Evolutionary conservation across 139 green algal species (phyloP), one percentile per base, ranked within the genome.

Genomic region (Picochlorum sp.): DNA sequence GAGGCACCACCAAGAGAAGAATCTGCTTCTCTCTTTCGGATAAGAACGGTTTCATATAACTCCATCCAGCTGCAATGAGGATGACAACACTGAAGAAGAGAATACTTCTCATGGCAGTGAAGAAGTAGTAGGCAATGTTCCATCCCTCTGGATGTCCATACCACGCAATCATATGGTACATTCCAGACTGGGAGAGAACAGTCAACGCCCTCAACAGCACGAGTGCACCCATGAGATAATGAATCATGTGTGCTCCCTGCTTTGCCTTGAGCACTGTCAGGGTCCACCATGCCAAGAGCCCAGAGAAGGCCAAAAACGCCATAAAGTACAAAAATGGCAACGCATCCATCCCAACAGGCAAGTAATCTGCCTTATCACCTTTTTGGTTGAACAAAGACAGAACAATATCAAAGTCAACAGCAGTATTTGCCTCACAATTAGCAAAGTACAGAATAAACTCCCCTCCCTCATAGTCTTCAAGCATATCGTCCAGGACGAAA

Each of bases 61-160:
- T 90, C 69, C 21, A 66, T 59, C 69, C 92, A 0, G 91, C 95
- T 66, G 86, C 91, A 21, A 98, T 89, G 41, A 98, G 83, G 30
- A 98, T 82, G 21, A 98, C 77, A 21, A 97, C 73, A 45, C 65
- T 45, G 81, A 98, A 98, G 75, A 96, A 95, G 57, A 97, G 85
- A 20, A 97, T 61, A 37, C 86, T 85, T 9, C 90, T 78, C 61
- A 89, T 82, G 68, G 90, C 93, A 30, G 84, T 96, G 81, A 96
- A 95, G 57, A 97, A 73, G 78, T 98, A 97, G 69, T 65, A 98
- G n/a, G 85, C 91, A 26, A 95, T 83, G 71, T 96, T 97, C 92
- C 92, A 97, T 61, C 91, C 92, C 45, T 96, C 77, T 1, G 91
- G 76, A 45, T 77, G 58, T 51, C 92, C 87, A 4, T 79, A 85